phyloP scores from a whole-genome alignment of 2,329 filamentous ascomycete genomes.

The Monilinia aucupariae region DNA sequence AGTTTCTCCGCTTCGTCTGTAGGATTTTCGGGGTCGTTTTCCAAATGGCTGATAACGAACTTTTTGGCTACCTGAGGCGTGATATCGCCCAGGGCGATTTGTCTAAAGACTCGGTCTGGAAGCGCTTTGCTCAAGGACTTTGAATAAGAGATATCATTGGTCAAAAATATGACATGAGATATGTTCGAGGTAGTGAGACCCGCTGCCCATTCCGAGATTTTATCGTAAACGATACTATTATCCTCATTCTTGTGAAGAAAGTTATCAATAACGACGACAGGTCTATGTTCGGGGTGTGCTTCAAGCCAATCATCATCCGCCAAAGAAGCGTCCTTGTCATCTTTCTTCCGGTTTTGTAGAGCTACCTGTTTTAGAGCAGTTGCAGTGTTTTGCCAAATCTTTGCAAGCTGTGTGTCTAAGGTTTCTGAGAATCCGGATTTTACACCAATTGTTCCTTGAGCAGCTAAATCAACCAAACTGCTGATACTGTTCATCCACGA shows the following conservation, averaged over 20 bases:
- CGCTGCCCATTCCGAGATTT: conserved; percentile 85
- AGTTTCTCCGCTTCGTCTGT: conserved; percentile 30
- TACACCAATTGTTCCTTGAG: conserved; percentile 87
- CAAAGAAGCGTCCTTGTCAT: conserved; percentile 66
- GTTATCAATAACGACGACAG: conserved; percentile 86
- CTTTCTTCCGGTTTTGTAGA: conserved; percentile 61
- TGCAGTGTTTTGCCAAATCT: conserved; percentile 82
- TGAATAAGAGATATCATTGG: conserved; percentile 79
- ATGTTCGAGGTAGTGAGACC: conserved; percentile 78
- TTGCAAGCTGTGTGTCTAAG: conserved; percentile 78
- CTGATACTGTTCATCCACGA: conserved; percentile 95
- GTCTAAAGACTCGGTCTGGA: conserved; percentile 84
- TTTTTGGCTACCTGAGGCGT: conserved; percentile 80
- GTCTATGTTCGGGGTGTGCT: conserved; percentile 75
- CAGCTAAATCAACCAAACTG: conserved; percentile 85
- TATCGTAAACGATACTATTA: conserved; percentile 62
- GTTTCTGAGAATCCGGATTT: conserved; percentile 95
- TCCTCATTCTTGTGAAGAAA: conserved; percentile 77
- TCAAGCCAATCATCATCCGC: conserved; percentile 85
- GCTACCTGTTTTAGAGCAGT: conserved; percentile 74
- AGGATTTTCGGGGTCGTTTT: conserved; percentile 39
- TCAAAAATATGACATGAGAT: conserved; percentile 91
- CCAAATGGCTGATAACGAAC: conserved; percentile 80
- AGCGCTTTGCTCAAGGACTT: conserved; percentile 83
- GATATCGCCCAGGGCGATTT: conserved; percentile 80